These are phyloP conservation scores for Tubosaeta sp. DNA, from an alignment of 768 basidiomycete species.

Conservation along the genomic window DNA sequence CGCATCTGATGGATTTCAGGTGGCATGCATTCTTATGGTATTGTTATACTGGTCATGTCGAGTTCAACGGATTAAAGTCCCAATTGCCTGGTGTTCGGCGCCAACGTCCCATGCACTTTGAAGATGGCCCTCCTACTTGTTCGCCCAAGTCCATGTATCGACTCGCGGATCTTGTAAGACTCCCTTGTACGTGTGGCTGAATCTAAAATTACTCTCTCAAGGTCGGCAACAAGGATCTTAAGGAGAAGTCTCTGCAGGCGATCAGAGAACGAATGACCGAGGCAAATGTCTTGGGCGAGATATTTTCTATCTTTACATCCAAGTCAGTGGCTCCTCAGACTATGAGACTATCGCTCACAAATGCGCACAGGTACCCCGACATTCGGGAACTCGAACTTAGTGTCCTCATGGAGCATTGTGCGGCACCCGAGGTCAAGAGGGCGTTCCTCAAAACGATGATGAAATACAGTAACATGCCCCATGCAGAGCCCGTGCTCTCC, in stretches of 20 bases:
- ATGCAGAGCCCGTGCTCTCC: conserved; percentile 4
- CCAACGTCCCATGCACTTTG: background rate
- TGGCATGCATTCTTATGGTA: conserved; percentile 17
- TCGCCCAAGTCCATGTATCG: conserved; percentile 38
- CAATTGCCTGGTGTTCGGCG: background rate
- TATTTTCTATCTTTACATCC: conserved; percentile 26
- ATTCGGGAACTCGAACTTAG: conserved; percentile 2
- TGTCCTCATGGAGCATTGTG: conserved; percentile 1
- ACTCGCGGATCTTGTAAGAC: conserved; percentile 28
- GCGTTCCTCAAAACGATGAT: conserved; percentile 1
- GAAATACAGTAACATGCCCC: background rate
- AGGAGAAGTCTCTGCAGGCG: conserved; percentile 13
- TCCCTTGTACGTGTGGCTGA: background rate
- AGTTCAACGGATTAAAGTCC: conserved; percentile 12
- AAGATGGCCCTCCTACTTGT: conserved; percentile 14
- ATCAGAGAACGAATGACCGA: conserved; percentile 14
- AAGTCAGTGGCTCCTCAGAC: conserved; percentile 7
- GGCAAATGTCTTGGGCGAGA: conserved; percentile 22
- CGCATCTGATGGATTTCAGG: background rate
- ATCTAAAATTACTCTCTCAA: background rate
- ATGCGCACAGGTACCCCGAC: conserved; percentile 2
- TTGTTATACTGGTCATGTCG: conserved; percentile 15
- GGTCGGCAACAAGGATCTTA: conserved; percentile 17
- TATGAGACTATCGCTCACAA: background rate
- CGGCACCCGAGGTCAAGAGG: background rate